These are phyloP conservation scores for Macaranga tanarius DNA, from an alignment of 441 rosid genomes.

Conservation along the genomic window DNA sequence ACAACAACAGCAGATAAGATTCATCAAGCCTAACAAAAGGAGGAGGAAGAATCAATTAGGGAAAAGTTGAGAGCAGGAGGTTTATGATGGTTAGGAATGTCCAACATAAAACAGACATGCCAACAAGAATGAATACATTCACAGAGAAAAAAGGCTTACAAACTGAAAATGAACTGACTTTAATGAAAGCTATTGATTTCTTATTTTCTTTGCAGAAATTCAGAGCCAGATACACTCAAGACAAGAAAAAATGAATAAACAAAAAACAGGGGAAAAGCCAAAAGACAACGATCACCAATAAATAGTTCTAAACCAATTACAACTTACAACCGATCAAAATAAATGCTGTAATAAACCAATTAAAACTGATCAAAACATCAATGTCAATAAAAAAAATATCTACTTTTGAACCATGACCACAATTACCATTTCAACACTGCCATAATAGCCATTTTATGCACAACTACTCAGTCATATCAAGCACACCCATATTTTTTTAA, in stretches of 20 bases:
- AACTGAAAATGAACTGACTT: conserved; percentile 7
- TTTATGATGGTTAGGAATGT: neutral
- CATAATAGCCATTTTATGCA: neutral
- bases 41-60: neutral
- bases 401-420: too few relatives aligned
- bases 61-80: neutral
- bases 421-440: neutral
- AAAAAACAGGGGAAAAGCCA: neutral
- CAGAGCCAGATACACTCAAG: neutral
- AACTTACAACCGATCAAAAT: neutral
- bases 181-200: neutral
- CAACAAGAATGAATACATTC: neutral
- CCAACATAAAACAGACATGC: neutral
- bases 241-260: neutral
- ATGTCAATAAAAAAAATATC: neutral
- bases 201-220: neutral
- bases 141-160: neutral
- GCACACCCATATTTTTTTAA: neutral
- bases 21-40: neutral
- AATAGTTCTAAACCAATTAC: neutral
- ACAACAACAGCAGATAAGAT: neutral
- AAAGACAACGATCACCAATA: neutral
- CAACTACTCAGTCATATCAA: neutral
- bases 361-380: neutral
- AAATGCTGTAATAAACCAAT: too few relatives aligned